Evolutionary conservation across 73 alveolate genomes (phyloP), one percentile per base, ranked within the genome.

Genomic region (Paramecium tetraurelia): DNA sequence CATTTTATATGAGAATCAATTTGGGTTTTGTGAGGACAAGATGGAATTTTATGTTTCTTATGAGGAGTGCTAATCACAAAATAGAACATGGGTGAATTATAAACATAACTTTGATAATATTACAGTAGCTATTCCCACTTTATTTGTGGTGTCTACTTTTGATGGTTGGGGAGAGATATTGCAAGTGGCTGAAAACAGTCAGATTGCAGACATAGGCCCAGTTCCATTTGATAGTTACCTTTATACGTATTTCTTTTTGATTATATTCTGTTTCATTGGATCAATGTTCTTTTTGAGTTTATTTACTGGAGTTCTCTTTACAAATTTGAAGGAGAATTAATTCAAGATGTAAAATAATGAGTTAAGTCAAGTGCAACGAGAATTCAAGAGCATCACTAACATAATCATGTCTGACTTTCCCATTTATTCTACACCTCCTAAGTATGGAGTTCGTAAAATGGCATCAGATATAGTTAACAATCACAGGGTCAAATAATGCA

Each of bases 121-220:
- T 7, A 80, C 76, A 2, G 57, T 44, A 20, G 70, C 90, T 4
- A 38, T 80, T 0, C 90, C 70, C 16, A 80, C 90, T 43, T 80
- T 80, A 46, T 80, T 80, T 80, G 72, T 80, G 20, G 75, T 80
- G 6, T 44, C 76, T 22, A 80, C 90, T 3, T 80, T 80, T 80
- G 90, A 80, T 80, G 90, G 75, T 7, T 80, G 90, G 90, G 90
- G 76, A 10, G 90, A 80, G 29, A 80, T 80, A 5, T 24, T 80
- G 12, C 46, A 80, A 48, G 77, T 80, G 9, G 71, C 90, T 20
- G 46, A 80, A 41, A 80, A 80, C 46, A 38, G 75, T 11, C n/a
- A 22, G 16, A 20, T 53, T 24, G 48, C 9, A 12, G 76, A 80
- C 5, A 21, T 4, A 11, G 90, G 90, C 3, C 90, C 90, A 18